Base-by-base conservation (phyloP, 495 filamentous ascomycete genomes). In the Hypoxylon rickii region DNA sequence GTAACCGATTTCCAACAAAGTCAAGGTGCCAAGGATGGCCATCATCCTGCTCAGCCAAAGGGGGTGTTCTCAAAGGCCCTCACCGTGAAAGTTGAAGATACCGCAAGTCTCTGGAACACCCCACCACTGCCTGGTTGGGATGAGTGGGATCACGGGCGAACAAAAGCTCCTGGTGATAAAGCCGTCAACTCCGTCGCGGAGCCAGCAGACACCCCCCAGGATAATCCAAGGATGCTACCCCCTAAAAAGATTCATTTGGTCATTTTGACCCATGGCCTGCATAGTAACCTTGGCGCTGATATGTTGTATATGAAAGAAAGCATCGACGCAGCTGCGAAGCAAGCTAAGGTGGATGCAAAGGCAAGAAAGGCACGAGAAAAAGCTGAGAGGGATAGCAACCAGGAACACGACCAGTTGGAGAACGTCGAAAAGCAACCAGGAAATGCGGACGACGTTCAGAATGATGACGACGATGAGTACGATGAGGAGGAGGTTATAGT, bases 291-390 rank as follows among this genome's bases (percentile, higher is more conserved):
- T n/a, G 91, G 95, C 1, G 85, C 90, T 33, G 94, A 98, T 73
- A 96, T 98, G 95, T 76, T 98, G 20, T 98, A 89, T 68, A 70
- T 98, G 62, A 98, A 98, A 66, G 94, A 98, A 69, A 92, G 90
- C 61, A 97, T 98, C 45, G 95, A 98, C 70, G 84, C 86, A 24
- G 84, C 89, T 19, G 85, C 85, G 1, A 86, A 77, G 55, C 83
- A 89, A 64, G 83, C 87, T 13, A 84, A 84, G 44, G 70, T 82
- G 33, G 82, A 85, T 55, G 77, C 78, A 5, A 83, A 77, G 60
- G 77, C 76, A 39, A 76, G 86, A 34, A 79, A 74, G 54, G 79
- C 80, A 18, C 75, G 66, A 59, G 67, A 79, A 67, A 60, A 57
- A 47, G 65, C 67, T 1, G 56, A 69, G 26, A 15, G 39, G 40